Evolutionary conservation across 768 basidiomycete genomes (phyloP), one percentile per base, ranked within the genome.

Genomic region (Russula griseocarnosa): DNA sequence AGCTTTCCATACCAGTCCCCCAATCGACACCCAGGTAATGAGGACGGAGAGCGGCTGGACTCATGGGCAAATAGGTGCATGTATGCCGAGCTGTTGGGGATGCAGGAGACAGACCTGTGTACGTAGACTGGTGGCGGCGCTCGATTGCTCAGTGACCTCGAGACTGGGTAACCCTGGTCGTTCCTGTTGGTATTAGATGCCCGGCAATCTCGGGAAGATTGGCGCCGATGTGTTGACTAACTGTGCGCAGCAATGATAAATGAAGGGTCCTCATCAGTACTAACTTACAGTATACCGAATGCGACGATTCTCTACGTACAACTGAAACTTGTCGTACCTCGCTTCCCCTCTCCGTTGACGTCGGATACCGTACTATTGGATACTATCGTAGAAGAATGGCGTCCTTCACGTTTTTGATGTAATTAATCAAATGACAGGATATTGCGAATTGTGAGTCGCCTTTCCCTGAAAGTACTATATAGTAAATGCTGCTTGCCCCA

Each of bases 71-170:
- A 92, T 74, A 84, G 82, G 67, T 89, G 88, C 79, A 94, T 94
- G 91, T 93, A 92, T 70, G 91, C 92, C 6, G 92, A 93, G 70
- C 77, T 92, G 18, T 75, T 94, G 61, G 88, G 92, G 73, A 88
- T 92, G 87, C 76, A 76, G 47, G 78, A 81, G 47, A 81, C 80
- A 47, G 76, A 79, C 51, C 67, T 75, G 47, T 80, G 79, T 75
- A 69, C 73, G n/a, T n/a, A n/a, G n/a, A n/a, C 73, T 24, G 65
- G 38, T 28, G 40, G 63, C 5, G 54, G 44, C 36, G 85, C 88
- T 71, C 84, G 87, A 10, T 79, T 92, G 28, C 90, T 90, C 6
- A 75, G 77, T 9, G 88, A 93, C 73, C 73, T 94, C 38, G 88
- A 92, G 70, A 83, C 76, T 10, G 83, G 78, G 0, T 93, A 90